phyloP scores from a whole-genome alignment of 495 filamentous ascomycete species.

The Aspergillus conjunctus region DNA sequence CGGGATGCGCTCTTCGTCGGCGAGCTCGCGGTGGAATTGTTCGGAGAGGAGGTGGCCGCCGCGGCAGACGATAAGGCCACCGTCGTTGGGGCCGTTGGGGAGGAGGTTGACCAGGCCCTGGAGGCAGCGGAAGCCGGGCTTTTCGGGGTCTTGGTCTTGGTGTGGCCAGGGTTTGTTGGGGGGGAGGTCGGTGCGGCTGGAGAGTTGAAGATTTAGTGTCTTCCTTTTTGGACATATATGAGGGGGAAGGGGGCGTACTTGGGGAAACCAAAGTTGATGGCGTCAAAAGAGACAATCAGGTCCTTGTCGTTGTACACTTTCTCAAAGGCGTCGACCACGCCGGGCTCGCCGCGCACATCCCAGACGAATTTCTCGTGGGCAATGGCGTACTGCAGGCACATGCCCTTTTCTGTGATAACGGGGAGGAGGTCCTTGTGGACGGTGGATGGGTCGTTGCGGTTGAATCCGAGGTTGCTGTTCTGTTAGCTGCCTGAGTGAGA shows the following conservation, averaged over 20 bases:
- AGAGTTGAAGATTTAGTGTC: too few relatives aligned
- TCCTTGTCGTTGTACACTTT: slow-evolving; percentile 42
- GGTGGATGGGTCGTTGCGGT: slow-evolving; percentile 41
- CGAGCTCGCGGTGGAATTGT: slow-evolving; percentile 37
- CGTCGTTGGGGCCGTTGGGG: slow-evolving; percentile 47
- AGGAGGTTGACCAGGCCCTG: slow-evolving; percentile 48
- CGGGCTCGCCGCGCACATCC: slow-evolving; percentile 42
- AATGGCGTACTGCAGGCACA: slow-evolving; percentile 39
- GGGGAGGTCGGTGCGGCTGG: slow-evolving; percentile 35
- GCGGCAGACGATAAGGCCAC: slow-evolving; percentile 40
- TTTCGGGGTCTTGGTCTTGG: slow-evolving; percentile 45
- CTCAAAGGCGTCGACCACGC: slow-evolving; percentile 41
- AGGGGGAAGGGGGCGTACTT: slow-evolving; percentile 23
- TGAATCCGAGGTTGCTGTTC: slow-evolving; percentile 38
- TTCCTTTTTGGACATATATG: too few relatives aligned
- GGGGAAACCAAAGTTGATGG: slow-evolving; percentile 41
- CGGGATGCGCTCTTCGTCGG: slow-evolving; percentile 35
- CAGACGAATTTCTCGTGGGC: slow-evolving; percentile 47
- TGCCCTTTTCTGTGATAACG: slow-evolving; percentile 44
- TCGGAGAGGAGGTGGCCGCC: slow-evolving; percentile 38
- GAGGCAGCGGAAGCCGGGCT: slow-evolving; percentile 45
- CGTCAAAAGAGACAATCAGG: slow-evolving; percentile 49
- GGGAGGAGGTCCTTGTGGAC: slow-evolving; percentile 39
- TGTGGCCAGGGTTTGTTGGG: slow-evolving; percentile 49
- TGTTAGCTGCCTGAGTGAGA: neutral